These are phyloP conservation scores for Gardenia jasminoides DNA, from an alignment of 257 asterid species.

Conservation along the genomic window DNA sequence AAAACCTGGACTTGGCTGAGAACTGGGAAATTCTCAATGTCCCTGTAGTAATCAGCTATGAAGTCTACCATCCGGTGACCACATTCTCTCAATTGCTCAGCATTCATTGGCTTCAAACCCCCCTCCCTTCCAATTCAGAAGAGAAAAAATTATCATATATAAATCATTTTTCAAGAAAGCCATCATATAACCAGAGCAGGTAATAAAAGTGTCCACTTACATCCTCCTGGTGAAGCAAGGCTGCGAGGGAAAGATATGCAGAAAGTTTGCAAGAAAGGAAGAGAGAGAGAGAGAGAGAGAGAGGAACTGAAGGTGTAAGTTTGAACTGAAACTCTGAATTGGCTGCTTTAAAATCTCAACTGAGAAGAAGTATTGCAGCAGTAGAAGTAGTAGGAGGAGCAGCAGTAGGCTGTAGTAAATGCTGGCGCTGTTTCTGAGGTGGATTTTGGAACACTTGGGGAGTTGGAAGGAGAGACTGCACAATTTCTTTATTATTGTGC, in stretches of 20 bases:
- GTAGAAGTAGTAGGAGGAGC: too few species aligned
- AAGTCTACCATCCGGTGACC: conserved; percentile 95
- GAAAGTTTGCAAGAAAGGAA: background rate
- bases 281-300: too few species aligned
- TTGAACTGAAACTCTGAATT: background rate
- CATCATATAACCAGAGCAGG: background rate
- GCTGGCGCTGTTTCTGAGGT: too few species aligned
- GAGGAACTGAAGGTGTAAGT: background rate
- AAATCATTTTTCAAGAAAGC: background rate
- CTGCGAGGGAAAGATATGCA: too few species aligned
- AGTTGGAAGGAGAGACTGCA: too few species aligned
- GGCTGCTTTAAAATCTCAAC: too few species aligned
- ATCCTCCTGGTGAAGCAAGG: background rate
- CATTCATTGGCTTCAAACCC: conserved; percentile 80
- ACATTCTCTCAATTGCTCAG: conserved; percentile 79
- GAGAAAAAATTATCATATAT: background rate
- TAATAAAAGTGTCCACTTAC: conserved; percentile 2
- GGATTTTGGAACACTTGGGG: too few species aligned
- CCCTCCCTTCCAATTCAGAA: conserved; percentile 48
- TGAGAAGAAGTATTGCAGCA: too few species aligned
- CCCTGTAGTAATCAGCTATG: conserved; percentile 89
- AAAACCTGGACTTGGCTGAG: conserved; percentile 95
- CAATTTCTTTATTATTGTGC: too few species aligned
- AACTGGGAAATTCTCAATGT: conserved; percentile 77
- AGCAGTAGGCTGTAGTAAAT: too few species aligned